Conservation (phyloP, 257 asterid species). For the Solanum microdontum region DNA sequence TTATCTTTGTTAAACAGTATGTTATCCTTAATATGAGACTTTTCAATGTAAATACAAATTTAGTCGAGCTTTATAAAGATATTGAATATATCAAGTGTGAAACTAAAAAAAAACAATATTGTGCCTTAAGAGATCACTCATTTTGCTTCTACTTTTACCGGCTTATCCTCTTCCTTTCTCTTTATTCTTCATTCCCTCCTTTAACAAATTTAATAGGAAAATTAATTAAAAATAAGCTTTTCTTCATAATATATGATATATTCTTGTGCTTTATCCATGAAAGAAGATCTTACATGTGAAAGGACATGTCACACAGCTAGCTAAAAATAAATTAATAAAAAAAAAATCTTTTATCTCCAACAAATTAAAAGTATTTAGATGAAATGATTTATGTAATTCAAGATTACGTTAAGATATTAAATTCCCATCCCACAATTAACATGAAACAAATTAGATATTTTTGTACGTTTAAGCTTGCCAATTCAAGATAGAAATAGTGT, state of each 20-base stretch:
- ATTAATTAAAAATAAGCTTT: not conserved
- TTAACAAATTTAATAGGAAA: not conserved
- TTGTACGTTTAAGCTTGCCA: not conserved
- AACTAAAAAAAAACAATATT: conserved; percentile 10
- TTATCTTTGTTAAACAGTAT: fast-evolving
- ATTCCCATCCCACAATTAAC: not conserved
- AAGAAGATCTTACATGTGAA: not conserved
- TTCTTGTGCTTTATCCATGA: not conserved
- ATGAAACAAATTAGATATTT: not conserved
- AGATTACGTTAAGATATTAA: not conserved
- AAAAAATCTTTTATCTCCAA: not conserved
- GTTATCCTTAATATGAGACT: fast-evolving
- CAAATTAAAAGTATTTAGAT: not conserved
- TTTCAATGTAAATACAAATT: fast-evolving
- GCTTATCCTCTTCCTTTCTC: conserved; percentile 1
- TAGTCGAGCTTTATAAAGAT: fast-evolving
- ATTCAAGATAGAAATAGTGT: not conserved
- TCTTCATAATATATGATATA: not conserved
- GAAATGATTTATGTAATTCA: not conserved
- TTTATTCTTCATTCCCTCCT: not conserved
- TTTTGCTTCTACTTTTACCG: conserved; percentile 1
- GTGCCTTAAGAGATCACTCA: conserved; percentile 22
- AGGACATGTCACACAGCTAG: not conserved
- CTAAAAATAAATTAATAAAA: not conserved
- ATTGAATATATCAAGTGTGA: not conserved